Evolutionary conservation across 2,329 filamentous ascomycete species (phyloP).

Genomic region (Acarospora socialis): DNA sequence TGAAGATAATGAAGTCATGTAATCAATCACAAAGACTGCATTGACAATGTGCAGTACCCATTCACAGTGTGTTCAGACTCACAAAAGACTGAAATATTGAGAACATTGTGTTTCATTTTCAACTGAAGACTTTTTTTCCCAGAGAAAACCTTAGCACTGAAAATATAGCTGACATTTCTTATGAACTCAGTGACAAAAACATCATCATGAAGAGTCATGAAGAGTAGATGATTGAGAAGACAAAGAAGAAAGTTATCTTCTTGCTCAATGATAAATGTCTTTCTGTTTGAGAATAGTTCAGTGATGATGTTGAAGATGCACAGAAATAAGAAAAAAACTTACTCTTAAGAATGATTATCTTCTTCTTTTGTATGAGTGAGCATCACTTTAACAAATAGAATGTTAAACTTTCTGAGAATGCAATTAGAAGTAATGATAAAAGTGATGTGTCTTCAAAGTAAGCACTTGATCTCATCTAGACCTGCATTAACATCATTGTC

Average conservation of each 20-base stretch:
- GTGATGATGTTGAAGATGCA: neutral
- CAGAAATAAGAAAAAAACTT: neutral
- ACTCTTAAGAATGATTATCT: neutral
- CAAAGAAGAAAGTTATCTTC: neutral
- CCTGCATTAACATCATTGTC: no score
- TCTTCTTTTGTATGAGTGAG: neutral
- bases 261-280: neutral
- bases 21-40: neutral
- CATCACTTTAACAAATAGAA: no score
- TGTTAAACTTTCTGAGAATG: no score
- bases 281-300: neutral
- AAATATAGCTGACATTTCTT: neutral
- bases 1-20: neutral
- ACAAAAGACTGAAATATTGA: neutral
- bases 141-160: no score
- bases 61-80: neutral
- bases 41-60: neutral
- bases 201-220: constrained; percentile 1
- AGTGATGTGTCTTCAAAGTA: no score
- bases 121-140: neutral
- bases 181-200: neutral
- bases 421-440: no score
- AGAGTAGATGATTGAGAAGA: neutral
- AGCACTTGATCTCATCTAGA: no score
- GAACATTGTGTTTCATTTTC: neutral